phyloP scores from a whole-genome alignment of 2,329 filamentous ascomycete species.

The Aspergillus bombycis region DNA sequence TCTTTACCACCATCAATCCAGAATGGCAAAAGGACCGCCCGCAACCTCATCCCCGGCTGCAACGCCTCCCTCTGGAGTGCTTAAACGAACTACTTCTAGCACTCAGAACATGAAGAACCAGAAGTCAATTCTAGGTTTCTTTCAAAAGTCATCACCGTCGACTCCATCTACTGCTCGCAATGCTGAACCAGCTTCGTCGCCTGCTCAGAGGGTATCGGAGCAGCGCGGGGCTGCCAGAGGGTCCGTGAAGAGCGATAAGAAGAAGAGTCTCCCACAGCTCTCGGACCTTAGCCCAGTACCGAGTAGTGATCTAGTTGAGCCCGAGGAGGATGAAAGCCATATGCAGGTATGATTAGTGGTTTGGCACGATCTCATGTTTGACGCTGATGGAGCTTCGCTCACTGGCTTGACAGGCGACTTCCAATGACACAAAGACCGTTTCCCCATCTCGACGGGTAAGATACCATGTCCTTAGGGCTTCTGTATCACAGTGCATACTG shows the following conservation, averaged over 20 bases:
- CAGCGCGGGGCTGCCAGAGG: slow-evolving; percentile 34
- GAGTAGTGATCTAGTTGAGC: slow-evolving; percentile 75
- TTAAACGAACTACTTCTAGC: slow-evolving; percentile 46
- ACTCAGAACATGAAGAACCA: slow-evolving; percentile 61
- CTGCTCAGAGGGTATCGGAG: slow-evolving; percentile 38
- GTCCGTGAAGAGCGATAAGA: slow-evolving; percentile 53
- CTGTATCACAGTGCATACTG: not conserved
- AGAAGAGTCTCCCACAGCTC: slow-evolving; percentile 42
- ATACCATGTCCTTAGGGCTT: slow-evolving; percentile 12
- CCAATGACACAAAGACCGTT: slow-evolving; percentile 48
- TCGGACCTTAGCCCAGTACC: slow-evolving; percentile 70
- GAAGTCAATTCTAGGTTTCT: slow-evolving; percentile 77
- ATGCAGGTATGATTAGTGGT: slow-evolving; percentile 36
- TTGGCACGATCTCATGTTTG: slow-evolving; percentile 50
- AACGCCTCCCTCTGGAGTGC: slow-evolving; percentile 38
- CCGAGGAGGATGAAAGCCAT: slow-evolving; percentile 65
- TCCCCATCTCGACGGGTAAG: slow-evolving; percentile 81
- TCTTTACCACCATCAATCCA: slow-evolving; percentile 13
- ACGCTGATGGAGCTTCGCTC: slow-evolving; percentile 33
- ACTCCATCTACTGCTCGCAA: slow-evolving; percentile 38
- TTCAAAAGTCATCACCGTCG: slow-evolving; percentile 62
- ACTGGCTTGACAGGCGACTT: slow-evolving; percentile 44
- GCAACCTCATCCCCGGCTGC: slow-evolving; percentile 40
- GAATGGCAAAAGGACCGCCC: slow-evolving; percentile 43
- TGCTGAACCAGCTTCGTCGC: slow-evolving; percentile 41